Conservation (phyloP, 176 grass and related monocot genomes). For the Tillandsia fasciculata region DNA sequence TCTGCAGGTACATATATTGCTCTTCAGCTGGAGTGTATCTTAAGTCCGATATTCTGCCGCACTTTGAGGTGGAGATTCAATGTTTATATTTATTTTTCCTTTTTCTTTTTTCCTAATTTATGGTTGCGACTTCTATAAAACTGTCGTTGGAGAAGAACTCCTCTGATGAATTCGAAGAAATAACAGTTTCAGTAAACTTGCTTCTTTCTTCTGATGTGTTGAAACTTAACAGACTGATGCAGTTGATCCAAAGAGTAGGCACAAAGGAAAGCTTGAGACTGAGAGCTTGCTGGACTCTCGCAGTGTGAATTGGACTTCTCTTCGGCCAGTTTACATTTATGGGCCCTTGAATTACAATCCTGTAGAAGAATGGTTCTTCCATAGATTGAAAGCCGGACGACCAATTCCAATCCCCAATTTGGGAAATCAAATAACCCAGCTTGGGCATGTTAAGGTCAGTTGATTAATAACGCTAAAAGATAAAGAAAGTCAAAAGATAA, state of each 20-base stretch:
- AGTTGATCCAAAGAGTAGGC: constrained; percentile 87
- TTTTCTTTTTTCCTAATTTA: not conserved
- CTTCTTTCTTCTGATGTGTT: not conserved
- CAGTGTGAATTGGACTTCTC: constrained; percentile 85
- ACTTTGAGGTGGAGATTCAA: constrained; percentile 52
- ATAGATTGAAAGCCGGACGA: constrained; percentile 77
- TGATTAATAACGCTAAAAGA: not conserved
- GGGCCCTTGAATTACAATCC: constrained; percentile 98
- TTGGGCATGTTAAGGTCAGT: constrained; percentile 85
- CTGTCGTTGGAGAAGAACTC: too few relatives aligned
- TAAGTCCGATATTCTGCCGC: constrained; percentile 77
- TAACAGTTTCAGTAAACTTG: not conserved
- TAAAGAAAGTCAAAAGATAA: not conserved
- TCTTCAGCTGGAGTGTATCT: constrained; percentile 94
- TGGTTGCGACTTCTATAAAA: not conserved
- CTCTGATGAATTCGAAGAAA: not conserved
- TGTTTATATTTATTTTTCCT: constrained; percentile 1
- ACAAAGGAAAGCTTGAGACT: constrained; percentile 98
- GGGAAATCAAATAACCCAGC: constrained; percentile 90
- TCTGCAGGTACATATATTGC: constrained; percentile 80
- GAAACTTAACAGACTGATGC: constrained; percentile 43
- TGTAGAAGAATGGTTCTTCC: constrained; percentile 99
- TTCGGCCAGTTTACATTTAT: constrained; percentile 93
- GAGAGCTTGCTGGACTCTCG: constrained; percentile 61
- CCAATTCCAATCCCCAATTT: constrained; percentile 75